Evolutionary conservation across 352 stramenopile genomes (phyloP).

Genomic region (Peronospora destructor): DNA sequence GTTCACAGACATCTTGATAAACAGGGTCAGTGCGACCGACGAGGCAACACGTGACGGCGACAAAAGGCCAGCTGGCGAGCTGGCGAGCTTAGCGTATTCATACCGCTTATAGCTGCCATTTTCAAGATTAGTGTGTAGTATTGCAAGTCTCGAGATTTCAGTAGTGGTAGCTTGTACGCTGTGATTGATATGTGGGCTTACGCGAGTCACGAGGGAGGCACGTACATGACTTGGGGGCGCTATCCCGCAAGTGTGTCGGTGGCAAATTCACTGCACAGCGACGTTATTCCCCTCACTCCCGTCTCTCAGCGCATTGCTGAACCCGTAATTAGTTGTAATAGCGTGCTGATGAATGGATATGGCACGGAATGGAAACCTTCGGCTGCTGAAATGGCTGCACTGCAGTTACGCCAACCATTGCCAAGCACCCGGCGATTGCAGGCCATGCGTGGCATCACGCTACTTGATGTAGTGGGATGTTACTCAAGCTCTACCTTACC

Average conservation of each 20-base stretch:
- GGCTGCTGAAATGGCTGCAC: no score
- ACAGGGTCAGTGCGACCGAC: not conserved
- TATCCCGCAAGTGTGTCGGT: slow-evolving; percentile 6
- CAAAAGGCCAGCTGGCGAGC: slow-evolving; percentile 15
- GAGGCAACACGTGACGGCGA: slow-evolving; percentile 17
- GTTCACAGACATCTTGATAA: not conserved
- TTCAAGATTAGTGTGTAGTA: slow-evolving; percentile 5
- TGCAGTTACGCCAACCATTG: no score
- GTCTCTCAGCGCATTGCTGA: no score
- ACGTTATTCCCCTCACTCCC: no score
- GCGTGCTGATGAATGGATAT: no score
- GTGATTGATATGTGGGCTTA: slow-evolving; percentile 11
- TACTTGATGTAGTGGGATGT: no score
- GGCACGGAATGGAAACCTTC: no score
- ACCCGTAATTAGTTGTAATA: no score
- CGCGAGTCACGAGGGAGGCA: slow-evolving; percentile 2
- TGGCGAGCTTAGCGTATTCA: slow-evolving; percentile 10
- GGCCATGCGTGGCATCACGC: no score
- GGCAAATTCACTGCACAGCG: not conserved
- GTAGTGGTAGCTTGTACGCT: not conserved
- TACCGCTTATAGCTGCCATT: not conserved
- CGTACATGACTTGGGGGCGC: not conserved
- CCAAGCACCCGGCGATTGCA: no score
- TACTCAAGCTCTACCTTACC: no score
- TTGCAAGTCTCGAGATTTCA: not conserved